phyloP scores from a whole-genome alignment of 2,329 filamentous ascomycete species.

The Coniochaeta hoffmannii region DNA sequence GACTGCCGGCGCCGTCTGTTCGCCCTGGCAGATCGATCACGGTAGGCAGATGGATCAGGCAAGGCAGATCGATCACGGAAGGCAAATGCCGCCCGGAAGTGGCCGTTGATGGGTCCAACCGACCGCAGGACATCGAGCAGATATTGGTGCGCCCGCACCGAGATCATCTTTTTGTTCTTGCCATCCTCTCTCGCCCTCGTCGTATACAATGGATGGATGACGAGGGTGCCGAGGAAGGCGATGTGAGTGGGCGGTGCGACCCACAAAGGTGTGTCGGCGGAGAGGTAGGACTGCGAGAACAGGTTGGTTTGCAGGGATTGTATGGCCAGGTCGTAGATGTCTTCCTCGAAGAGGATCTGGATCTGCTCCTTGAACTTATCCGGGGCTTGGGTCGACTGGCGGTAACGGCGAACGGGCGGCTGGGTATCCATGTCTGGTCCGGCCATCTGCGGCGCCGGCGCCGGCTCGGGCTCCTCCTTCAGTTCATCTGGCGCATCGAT shows the following conservation, averaged over 20 bases:
- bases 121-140: slow-evolving; percentile 59
- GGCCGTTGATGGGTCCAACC: slow-evolving; percentile 63
- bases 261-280: slow-evolving; percentile 37
- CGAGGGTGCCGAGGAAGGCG: slow-evolving; percentile 69
- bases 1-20: slow-evolving; percentile 30
- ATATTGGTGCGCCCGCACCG: slow-evolving; percentile 61
- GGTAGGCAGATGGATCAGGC: slow-evolving; percentile 57
- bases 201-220: slow-evolving; percentile 74
- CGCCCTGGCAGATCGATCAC: slow-evolving; percentile 25
- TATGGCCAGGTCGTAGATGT: slow-evolving; percentile 33
- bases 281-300: slow-evolving; percentile 6
- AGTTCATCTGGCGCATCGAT: too few relatives aligned
- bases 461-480: too few relatives aligned
- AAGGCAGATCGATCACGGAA: slow-evolving; percentile 53
- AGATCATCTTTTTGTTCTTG: slow-evolving; percentile 54
- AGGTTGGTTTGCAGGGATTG: slow-evolving; percentile 6
- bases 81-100: slow-evolving; percentile 62
- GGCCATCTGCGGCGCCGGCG: too few relatives aligned
- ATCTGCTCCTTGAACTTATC: slow-evolving; percentile 59
- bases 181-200: slow-evolving; percentile 59
- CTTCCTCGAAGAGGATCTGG: slow-evolving; percentile 68
- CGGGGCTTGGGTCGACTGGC: slow-evolving; percentile 47
- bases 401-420: slow-evolving; percentile 29
- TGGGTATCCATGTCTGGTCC: too few relatives aligned
- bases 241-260: slow-evolving; percentile 67